Base-by-base conservation (phyloP, 2,329 filamentous ascomycete genomes). In the Juglanconis oblonga region DNA sequence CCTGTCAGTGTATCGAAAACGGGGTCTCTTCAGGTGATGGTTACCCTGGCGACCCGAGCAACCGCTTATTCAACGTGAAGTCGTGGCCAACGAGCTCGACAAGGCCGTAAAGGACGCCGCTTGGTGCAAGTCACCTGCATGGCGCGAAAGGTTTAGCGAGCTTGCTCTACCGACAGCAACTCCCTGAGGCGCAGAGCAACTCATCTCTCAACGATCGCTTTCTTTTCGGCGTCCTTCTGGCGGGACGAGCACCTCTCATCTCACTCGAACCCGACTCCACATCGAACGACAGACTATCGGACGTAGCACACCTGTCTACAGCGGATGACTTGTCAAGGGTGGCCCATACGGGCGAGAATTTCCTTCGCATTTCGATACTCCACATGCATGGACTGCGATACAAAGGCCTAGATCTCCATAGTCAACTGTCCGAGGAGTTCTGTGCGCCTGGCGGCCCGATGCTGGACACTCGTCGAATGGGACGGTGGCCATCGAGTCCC, bases 401-500 rank as follows among this genome's bases (percentile, higher is more conserved):
- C 71, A 76, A 80, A 0, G 85, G 85, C 0, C 67, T 91, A 29
- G 74, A 82, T 62, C 71, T 84, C 51, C 88, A 90, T 68, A 73
- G 80, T 55, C 75, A 79, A 68, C 67, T 88, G 65, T 68, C 85
- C 53, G 71, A 82, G 10, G 72, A 82, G 55, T 92, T 87, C 69
- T 90, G 85, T 68, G 77, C 83, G 54, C 68, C 75, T 8, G 80
- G 77, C 0, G 83, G 75, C 4, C 75, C 17, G 17, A 24, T 24
- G 17, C 17, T 24, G 81, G 6, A 79, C 73, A 38, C 62, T 92
- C 44, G 71, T 93, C 1, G 87, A 91, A 70, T 93, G 89, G 90
- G 82, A 90, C 60, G 90, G 88, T 0, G 81, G 79, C 1, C 90
- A 94, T 71, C 76, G 90, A 5, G 77, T 94, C 50, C 88, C 89